phyloP scores from a whole-genome alignment of 768 basidiomycete genomes.

The Pilatotrama ljubarskyi region DNA sequence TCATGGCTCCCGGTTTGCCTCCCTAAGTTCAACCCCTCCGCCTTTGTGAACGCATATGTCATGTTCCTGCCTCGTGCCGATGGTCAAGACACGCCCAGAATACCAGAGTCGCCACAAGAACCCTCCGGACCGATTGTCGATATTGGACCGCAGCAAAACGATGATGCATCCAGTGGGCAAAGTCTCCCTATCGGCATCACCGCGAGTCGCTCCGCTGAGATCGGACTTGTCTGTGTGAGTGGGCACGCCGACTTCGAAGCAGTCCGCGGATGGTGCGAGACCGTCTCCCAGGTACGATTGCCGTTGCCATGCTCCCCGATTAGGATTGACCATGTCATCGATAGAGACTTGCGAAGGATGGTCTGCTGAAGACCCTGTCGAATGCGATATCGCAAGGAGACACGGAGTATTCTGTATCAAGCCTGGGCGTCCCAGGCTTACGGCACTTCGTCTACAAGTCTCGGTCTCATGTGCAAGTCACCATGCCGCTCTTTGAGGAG shows the following conservation, averaged over 20 bases:
- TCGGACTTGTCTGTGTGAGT: conserved; percentile 76
- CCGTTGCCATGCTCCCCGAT: background rate
- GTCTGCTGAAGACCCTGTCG: conserved; percentile 51
- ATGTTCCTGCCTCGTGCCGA: conserved; percentile 52
- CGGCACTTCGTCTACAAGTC: conserved; percentile 97
- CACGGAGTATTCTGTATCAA: conserved; percentile 68
- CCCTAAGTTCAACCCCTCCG: conserved; percentile 87
- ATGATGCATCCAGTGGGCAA: conserved; percentile 4
- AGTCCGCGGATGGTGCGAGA: conserved; percentile 75
- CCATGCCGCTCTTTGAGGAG: conserved; percentile 81
- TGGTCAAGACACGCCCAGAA: background rate
- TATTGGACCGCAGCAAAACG: background rate
- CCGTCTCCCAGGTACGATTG: conserved; percentile 54
- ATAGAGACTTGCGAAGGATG: conserved; percentile 67
- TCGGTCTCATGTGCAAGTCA: conserved; percentile 84
- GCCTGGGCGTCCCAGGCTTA: conserved; percentile 84
- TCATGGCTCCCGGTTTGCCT: conserved; percentile 96
- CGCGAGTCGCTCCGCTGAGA: conserved; percentile 17
- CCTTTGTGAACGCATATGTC: conserved; percentile 91
- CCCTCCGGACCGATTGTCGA: background rate
- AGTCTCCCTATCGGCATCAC: conserved; percentile 20
- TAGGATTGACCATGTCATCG: background rate
- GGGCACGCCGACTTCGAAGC: conserved; percentile 83
- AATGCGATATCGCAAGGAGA: conserved; percentile 47
- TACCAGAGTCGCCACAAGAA: background rate